Base-by-base conservation (phyloP, 2,329 filamentous ascomycete genomes). In the Endoconidiophora polonica region DNA sequence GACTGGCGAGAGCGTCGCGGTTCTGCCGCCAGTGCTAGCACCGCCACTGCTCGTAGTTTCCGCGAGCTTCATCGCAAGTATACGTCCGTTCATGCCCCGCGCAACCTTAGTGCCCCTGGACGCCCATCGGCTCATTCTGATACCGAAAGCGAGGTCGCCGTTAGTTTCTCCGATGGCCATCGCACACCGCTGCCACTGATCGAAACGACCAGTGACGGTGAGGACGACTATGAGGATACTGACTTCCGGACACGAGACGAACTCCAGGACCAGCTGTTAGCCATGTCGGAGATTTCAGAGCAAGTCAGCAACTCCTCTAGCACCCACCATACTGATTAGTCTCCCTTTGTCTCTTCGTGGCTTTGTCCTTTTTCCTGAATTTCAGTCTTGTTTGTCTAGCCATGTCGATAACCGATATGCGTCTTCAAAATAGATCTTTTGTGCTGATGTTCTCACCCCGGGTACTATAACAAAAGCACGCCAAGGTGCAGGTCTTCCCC, bases 21-120 rank as follows among this genome's bases (percentile, higher is more conserved):
- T 40, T 85, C 81, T 2, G 66, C 72, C 14, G 74, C 78, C 18
- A 84, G 79, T 56, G 71, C 71, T 12, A 83, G 77, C 62, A 82
- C 79, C 9, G 74, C 77, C 16, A 83, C 81, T 2, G 77, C 77
- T 1, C 68, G 72, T 57, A 83, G 79, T 57, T 80, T 81, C 58
- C 70, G 74, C 38, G 75, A 80, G 38, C 64, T 81, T 29, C 74
- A 79, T 57, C 66, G 73, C 41, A 77, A 75, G 56, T 78, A 74
- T 59, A 73, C 74, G 10, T 69, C 72, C 1, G 69, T 70, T 5
- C 69, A 74, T 49, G 65, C 67, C 24, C 64, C 68, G 41, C 68
- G 68, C 55, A 64, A 64, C 42, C 60, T 59, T 3, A 63, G 63
- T 1, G 46, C 47, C 14, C 51, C 51, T 3, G 68, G 66, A 4